These are phyloP conservation scores for Barnettozyma hawaiiensis DNA, from an alignment of 1,139 yeast species.

Conservation along the genomic window DNA sequence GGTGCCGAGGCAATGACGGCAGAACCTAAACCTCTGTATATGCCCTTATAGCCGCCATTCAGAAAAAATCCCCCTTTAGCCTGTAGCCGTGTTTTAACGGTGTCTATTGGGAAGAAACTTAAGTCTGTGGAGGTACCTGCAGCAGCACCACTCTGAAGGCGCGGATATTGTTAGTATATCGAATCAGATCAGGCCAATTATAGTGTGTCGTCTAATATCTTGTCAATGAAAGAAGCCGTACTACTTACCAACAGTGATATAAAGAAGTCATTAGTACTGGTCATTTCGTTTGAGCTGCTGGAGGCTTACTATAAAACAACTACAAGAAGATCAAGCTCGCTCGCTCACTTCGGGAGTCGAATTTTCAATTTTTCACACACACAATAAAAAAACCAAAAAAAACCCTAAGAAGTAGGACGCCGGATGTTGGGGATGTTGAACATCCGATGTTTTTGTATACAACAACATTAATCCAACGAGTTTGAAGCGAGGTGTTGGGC, in stretches of 20 bases:
- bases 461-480: too few species aligned
- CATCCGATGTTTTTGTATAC: too few species aligned
- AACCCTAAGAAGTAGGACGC: too few species aligned
- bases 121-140: constrained; percentile 96
- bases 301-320: too few species aligned
- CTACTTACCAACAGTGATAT: constrained; percentile 30
- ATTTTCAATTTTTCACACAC: too few species aligned
- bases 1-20: constrained; percentile 96
- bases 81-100: constrained; percentile 87
- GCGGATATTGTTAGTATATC: neutral
- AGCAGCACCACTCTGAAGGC: constrained; percentile 78
- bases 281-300: too few species aligned
- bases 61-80: constrained; percentile 90
- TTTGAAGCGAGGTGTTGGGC: too few species aligned
- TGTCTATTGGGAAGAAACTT: constrained; percentile 93
- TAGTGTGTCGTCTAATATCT: neutral
- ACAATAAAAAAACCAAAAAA: too few species aligned
- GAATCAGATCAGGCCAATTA: neutral
- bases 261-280: constrained; percentile 21
- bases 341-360: too few species aligned
- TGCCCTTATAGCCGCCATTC: constrained; percentile 91
- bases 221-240: neutral
- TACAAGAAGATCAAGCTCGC: too few species aligned
- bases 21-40: constrained; percentile 88
- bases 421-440: too few species aligned